Base-by-base conservation (phyloP, 352 stramenopile genomes). In the Globisporangium camurandrum region DNA sequence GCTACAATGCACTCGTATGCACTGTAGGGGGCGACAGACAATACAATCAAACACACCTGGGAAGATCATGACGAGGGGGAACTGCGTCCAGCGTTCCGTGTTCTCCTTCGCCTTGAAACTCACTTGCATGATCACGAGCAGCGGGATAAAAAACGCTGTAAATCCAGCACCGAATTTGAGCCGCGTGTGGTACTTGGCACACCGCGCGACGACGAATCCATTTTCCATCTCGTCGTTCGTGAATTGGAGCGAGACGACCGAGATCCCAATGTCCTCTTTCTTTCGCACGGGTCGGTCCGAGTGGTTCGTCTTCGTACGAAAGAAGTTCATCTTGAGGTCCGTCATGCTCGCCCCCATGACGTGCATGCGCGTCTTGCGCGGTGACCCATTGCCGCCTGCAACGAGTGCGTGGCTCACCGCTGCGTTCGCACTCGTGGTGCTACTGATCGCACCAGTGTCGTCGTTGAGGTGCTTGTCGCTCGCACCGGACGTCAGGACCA, bases 101-200 rank as follows among this genome's bases (percentile, higher is more conserved):
- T 71, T 69, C 7, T 88, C 76, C 24, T 82, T 77, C 16, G 63
- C 58, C 62, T 93, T 89, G 59, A 90, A 86, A 22, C 73, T 86
- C 57, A 90, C 75, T 61, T 90, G 75, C 79, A 89, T 88, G 57
- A 93, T 73, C n/a, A 90, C 72, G 2, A 93, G 64, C 46, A 93
- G 61, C 54, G 81, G 74, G 45, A 93, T 93, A 59, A 90, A 84
- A 45, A 88, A 85, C 6, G 78, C 77, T 2, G 81, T 90, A 53
- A 90, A 86, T 0, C 64, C 75, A 10, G 76, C 75, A 2, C 76
- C 81, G 49, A 89, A 88, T 30, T 77, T 81, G 24, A 90, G 56
- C 5, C 78, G 72, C 19, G 70, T 86, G 46, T 79, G 77, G 56
- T 89, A 93, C 59, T 93, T 93, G 20, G 53, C 49, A 31, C 59